Evolutionary conservation across 805 yeast genomes (phyloP).

Genomic region (Hanseniaspora nectarophila): DNA sequence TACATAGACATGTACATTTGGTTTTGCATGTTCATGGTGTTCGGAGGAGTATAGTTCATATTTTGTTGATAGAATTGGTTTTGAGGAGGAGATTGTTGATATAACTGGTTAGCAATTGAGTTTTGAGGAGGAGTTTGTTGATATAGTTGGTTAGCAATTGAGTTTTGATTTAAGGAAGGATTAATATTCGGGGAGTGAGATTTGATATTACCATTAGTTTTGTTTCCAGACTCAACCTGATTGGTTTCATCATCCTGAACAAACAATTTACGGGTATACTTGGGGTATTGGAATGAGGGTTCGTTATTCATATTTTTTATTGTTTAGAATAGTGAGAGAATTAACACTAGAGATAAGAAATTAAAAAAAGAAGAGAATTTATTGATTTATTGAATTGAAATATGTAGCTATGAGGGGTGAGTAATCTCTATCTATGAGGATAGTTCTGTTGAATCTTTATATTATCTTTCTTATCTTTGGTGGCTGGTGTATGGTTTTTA

Average conservation of each 20-base stretch:
- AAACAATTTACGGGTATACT: slow-evolving; percentile 13
- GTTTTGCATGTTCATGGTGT: not conserved
- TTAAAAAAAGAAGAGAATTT: not conserved
- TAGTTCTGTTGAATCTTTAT: too few species aligned
- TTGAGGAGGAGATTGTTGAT: not conserved
- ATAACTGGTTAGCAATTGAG: not conserved
- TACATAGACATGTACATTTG: not conserved
- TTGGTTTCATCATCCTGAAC: slow-evolving; percentile 11
- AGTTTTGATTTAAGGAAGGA: not conserved
- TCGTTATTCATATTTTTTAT: not conserved
- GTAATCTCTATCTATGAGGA: too few species aligned
- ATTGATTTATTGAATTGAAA: too few species aligned
- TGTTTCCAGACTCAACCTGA: not conserved
- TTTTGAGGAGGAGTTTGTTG: not conserved
- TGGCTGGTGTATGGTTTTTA: too few species aligned
- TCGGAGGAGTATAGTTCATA: not conserved
- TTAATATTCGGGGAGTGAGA: not conserved
- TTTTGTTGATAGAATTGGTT: not conserved
- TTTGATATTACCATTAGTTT: not conserved
- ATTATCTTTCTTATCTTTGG: too few species aligned
- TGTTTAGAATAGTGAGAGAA: not conserved
- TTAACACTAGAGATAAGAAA: not conserved
- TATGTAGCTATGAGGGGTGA: too few species aligned
- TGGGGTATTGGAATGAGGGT: slow-evolving; percentile 9
- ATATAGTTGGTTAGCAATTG: slow-evolving; percentile 2